phyloP scores from a whole-genome alignment of 108 stramenopile genomes.

The Fragilariopsis cylindrus region DNA sequence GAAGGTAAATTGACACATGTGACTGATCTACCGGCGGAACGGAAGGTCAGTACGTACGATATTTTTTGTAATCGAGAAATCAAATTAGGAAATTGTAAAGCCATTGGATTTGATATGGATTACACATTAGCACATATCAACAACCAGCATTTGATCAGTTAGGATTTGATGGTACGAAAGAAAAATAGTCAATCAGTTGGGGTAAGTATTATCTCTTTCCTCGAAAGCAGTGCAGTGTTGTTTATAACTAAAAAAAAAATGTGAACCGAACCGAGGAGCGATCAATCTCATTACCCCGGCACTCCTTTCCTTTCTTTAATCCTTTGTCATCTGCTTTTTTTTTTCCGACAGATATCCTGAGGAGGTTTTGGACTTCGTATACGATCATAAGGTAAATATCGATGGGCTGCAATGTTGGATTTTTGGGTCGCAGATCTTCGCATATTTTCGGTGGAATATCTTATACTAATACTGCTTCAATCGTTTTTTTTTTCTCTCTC shows the following conservation, averaged over 20 bases:
- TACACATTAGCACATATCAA: conserved; percentile 95
- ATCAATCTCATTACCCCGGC: too few species aligned
- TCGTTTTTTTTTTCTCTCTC: background rate
- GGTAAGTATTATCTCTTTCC: conserved; percentile 43
- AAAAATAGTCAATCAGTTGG: conserved; percentile 86
- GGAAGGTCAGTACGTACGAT: conserved; percentile 52
- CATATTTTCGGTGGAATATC: background rate
- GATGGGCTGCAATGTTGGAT: background rate
- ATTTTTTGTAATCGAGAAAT: conserved; percentile 96
- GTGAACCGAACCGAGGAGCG: too few species aligned
- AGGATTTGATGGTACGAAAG: conserved; percentile 94
- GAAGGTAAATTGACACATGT: conserved; percentile 40
- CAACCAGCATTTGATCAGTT: conserved; percentile 90
- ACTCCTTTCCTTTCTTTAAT: too few species aligned
- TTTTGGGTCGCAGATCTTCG: background rate
- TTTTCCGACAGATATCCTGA: conserved; percentile 42
- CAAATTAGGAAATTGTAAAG: conserved; percentile 71
- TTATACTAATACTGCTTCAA: background rate
- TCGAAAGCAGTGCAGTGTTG: too few species aligned
- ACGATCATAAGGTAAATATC: conserved; percentile 63
- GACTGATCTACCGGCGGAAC: conserved; percentile 44
- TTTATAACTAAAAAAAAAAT: too few species aligned
- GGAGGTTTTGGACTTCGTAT: conserved; percentile 82
- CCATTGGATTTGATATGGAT: conserved; percentile 96
- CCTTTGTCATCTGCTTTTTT: background rate